phyloP scores from a whole-genome alignment of 176 grass and related monocot species.

The Rhynchospora tenuis region DNA sequence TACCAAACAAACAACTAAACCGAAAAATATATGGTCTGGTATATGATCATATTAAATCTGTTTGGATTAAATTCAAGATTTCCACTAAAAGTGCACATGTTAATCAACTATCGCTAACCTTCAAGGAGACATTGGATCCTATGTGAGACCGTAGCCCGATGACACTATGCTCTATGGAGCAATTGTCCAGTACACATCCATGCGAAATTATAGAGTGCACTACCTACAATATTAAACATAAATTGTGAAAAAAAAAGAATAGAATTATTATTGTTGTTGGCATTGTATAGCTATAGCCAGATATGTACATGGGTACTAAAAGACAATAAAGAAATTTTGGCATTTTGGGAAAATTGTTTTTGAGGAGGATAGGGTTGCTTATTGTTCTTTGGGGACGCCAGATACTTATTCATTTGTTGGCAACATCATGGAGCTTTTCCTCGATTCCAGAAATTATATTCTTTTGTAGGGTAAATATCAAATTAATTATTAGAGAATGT shows the following conservation, averaged over 20 bases:
- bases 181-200: conserved; percentile 76
- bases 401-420: background rate
- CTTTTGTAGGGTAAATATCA: background rate
- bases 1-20: no score
- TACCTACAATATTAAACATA: conserved; percentile 38
- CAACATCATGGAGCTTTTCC: background rate
- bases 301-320: no score
- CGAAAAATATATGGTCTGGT: no score
- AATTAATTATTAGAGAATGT: background rate
- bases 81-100: background rate
- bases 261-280: background rate
- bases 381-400: background rate
- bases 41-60: background rate
- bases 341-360: background rate
- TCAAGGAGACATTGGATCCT: conserved; percentile 62
- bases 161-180: conserved; percentile 64
- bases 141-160: conserved; percentile 71
- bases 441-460: background rate
- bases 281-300: no score
- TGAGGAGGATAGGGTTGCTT: background rate
- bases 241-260: conserved; percentile 10
- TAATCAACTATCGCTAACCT: conserved; percentile 35
- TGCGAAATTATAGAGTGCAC: conserved; percentile 87
- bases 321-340: no score
- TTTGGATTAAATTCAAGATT: background rate